Base-by-base conservation (phyloP, 2,329 filamentous ascomycete genomes). In the Botrytis hyacinthi region DNA sequence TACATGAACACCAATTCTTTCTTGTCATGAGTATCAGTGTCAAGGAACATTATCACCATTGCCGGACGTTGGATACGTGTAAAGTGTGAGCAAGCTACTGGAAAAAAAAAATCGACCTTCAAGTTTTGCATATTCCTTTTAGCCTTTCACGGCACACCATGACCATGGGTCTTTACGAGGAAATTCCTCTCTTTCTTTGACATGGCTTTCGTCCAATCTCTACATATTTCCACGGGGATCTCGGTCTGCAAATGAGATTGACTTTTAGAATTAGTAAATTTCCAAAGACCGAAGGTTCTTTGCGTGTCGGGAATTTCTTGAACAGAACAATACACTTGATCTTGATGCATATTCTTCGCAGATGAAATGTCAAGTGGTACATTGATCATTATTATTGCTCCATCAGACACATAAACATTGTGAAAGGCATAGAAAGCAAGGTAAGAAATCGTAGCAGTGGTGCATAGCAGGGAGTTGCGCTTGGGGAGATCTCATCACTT, bases 361-460 rank as follows among this genome's bases (percentile, higher is more conserved):
- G 20, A 46, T 22, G 18, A 46, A 6, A 46, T 7, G 18, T 46
- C 44, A 22, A 46, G 7, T 46, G 6, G 44, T 46, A 7, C 44
- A 46, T 20, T 46, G 18, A 46, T 20, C 44, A 20, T 20, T 7
- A 44, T 9, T 20, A 18, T 46, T 20, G 18, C 7, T 46, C 44
- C 18, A 9, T 76, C 1, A 77, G 74, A 2, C 73, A 72, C 9
- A 76, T 73, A 65, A 82, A 82, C 5, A 83, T 18, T 67, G n/a
- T 72, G 74, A 10, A 82, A 57, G 1, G 73, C 71, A 84, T 72
- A 84, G 10, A 83, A 74, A 12, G 78, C 75, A 29, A 74, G 73
- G 72, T 83, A 83, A 0, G 82, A 80, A 35, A 82, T 78, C 73
- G 76, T 76, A 8, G 70, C 44, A 29, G 71, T 73, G 1, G 76